phyloP scores from a whole-genome alignment of 139 green algal genomes.

The Gonium pectorale region DNA sequence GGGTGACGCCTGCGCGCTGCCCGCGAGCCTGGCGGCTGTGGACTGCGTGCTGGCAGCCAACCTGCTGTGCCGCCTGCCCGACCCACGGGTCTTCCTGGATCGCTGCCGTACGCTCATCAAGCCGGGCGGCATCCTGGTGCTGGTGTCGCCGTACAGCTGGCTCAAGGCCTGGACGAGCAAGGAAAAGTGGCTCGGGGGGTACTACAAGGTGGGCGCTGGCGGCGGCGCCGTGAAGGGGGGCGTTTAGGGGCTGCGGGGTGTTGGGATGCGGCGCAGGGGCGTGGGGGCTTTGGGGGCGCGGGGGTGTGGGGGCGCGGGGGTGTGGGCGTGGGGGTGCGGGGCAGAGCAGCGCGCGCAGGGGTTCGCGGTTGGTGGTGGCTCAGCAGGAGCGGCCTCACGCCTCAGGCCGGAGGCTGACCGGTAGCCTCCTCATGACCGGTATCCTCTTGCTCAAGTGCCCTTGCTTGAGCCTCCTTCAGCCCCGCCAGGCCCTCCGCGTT shows the following conservation, averaged over 20 bases:
- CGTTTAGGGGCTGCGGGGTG: neutral
- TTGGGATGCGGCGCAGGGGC: too few species aligned
- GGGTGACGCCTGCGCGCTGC: slow-evolving; percentile 73
- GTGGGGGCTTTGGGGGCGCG: too few species aligned
- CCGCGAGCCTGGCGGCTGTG: slow-evolving; percentile 52
- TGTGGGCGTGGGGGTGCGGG: too few species aligned
- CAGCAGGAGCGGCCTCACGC: too few species aligned
- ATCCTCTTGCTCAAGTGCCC: too few species aligned
- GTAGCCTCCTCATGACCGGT: too few species aligned
- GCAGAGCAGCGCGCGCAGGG: too few species aligned
- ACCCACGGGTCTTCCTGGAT: slow-evolving; percentile 73
- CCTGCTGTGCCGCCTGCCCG: slow-evolving; percentile 81
- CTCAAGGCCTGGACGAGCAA: slow-evolving; percentile 72
- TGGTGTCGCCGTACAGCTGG: slow-evolving; percentile 84
- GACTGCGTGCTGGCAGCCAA: slow-evolving; percentile 86
- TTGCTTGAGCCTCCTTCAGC: too few species aligned
- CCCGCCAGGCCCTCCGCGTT: too few species aligned
- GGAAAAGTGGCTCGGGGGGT: slow-evolving; percentile 58
- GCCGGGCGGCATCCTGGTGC: slow-evolving; percentile 74
- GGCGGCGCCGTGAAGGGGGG: neutral
- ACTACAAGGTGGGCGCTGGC: slow-evolving; percentile 23
- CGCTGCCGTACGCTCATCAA: slow-evolving; percentile 59
- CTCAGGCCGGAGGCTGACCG: too few species aligned
- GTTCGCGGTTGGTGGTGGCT: too few species aligned
- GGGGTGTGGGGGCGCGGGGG: too few species aligned